Base-by-base conservation (phyloP, 2,329 filamentous ascomycete genomes). In the Dactylellina drechsleri region DNA sequence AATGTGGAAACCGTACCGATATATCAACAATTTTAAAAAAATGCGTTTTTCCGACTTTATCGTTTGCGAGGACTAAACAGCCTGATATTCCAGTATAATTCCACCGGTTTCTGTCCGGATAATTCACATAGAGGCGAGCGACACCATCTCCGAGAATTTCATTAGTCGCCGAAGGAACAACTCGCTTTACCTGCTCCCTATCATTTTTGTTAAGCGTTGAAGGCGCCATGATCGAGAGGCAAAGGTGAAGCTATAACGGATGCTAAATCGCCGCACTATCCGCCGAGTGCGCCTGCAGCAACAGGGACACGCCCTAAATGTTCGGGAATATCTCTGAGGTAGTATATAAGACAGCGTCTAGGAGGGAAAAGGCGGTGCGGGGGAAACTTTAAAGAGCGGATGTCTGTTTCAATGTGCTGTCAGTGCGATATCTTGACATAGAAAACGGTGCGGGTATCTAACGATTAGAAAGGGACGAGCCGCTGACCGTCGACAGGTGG, bases 11-110 rank as follows among this genome's bases (percentile, higher is more conserved):
- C 90, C 68, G 81, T 86, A 96, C 93, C 81, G 93, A 97, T 67
- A 99, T 89, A 82, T 99, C 95, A 60, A 99, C 95, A 84, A 99
- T 85, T 85, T 99, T 99, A 79, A 99, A 85, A 92, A 94, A 99
- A 83, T 93, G 96, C 0, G 95, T 97, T 82, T 97, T 91, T 78
- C 95, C 95, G 28, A 98, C 93, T 45, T 96, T 84, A 81, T 99
- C 95, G 82, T 98, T 96, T 78, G 92, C 91, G 77, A 99, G 88
- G 62, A 97, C 94, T 41, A 90, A 88, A 59, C 95, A 95, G 62
- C 95, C 95, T 82, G 98, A 95, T 53, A 98, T 84, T 13, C 94
- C 95, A 0, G 94, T 97, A 81, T 94, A 96, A 28, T 89, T 94
- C 95, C 95, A 99, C 93, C 86, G 88, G 77, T 89, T 87, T 77